Conservation (phyloP, 352 stramenopile genomes). For the Pythium monospermum region DNA sequence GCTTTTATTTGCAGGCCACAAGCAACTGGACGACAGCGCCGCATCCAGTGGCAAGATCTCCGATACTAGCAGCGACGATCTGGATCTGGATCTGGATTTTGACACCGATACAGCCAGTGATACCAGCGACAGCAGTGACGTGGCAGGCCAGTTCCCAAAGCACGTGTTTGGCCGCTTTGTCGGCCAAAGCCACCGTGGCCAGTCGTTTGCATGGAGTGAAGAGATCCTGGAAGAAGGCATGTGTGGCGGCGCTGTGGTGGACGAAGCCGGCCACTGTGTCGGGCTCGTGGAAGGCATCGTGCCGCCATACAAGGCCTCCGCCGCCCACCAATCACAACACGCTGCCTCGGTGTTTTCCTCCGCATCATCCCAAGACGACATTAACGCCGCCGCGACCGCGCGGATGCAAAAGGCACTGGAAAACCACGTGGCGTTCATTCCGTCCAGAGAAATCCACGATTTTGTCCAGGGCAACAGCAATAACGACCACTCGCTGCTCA, state of each 20-base stretch:
- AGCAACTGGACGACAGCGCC: slow-evolving; percentile 21
- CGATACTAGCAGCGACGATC: not conserved
- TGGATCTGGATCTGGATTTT: too few species aligned
- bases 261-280: slow-evolving; percentile 36
- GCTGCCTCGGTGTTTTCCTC: slow-evolving; percentile 15
- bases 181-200: slow-evolving; percentile 43
- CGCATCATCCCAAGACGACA: slow-evolving; percentile 20
- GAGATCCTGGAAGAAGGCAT: slow-evolving; percentile 76
- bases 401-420: slow-evolving; percentile 62
- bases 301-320: slow-evolving; percentile 25
- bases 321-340: slow-evolving; percentile 1
- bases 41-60: not conserved
- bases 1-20: slow-evolving; percentile 51
- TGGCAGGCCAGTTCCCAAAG: slow-evolving; percentile 38
- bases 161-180: slow-evolving; percentile 55
- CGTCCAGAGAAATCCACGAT: slow-evolving; percentile 33
- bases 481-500: slow-evolving; percentile 19
- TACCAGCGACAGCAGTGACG: slow-evolving; percentile 3
- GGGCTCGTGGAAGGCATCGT: slow-evolving; percentile 80
- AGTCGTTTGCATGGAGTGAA: slow-evolving; percentile 72
- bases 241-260: slow-evolving; percentile 68
- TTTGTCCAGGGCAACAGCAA: slow-evolving; percentile 42
- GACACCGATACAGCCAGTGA: not conserved
- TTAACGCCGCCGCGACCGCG: slow-evolving; percentile 24
- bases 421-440: slow-evolving; percentile 69